Percentiles rank a stretch among this genome's conserved stretches.
phyloP scores from a whole-genome alignment of 2,329 filamentous ascomycete species.

The Cadophora gregata region DNA sequence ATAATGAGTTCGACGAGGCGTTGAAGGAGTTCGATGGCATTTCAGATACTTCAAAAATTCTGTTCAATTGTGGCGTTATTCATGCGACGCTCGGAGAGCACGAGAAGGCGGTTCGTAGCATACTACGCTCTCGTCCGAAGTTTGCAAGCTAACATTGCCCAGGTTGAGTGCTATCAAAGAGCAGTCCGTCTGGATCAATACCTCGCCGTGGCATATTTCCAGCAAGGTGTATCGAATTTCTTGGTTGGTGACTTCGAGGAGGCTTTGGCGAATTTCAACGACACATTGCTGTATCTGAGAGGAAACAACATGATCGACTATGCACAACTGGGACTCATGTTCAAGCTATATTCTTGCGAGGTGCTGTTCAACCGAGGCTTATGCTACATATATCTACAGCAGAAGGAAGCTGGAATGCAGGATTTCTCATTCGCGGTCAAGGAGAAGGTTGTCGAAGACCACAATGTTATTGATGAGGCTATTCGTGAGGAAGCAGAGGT shows the following conservation, averaged over 20 bases:
- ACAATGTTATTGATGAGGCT: constrained; percentile 97
- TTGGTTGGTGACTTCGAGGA: constrained; percentile 96
- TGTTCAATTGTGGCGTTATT: constrained; percentile 98
- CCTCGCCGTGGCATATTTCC: constrained; percentile 96
- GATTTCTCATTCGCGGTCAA: constrained; percentile 90
- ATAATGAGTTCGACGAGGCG: constrained; percentile 94
- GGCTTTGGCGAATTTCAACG: constrained; percentile 97
- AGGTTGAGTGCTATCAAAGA: constrained; percentile 95
- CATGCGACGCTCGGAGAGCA: constrained; percentile 96
- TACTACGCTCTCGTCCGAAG: constrained; percentile 17
- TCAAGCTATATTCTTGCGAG: constrained; percentile 97
- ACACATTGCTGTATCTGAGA: constrained; percentile 90
- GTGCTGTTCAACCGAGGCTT: constrained; percentile 96
- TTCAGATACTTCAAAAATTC: constrained; percentile 94
- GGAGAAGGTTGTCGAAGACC: constrained; percentile 94
- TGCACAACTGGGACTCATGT: constrained; percentile 91
- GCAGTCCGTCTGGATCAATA: constrained; percentile 92
- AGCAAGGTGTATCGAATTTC: constrained; percentile 98
- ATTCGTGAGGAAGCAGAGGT: constrained; percentile 93
- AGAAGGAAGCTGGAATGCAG: constrained; percentile 87
- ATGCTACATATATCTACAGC: constrained; percentile 96
- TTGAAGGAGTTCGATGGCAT: constrained; percentile 85
- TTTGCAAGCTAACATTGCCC: constrained; percentile 35
- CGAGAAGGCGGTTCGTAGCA: constrained; percentile 81
- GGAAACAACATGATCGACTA: constrained; percentile 99